Conservation (phyloP, 2,329 filamentous ascomycete genomes). For the Penicillium olsonii region DNA sequence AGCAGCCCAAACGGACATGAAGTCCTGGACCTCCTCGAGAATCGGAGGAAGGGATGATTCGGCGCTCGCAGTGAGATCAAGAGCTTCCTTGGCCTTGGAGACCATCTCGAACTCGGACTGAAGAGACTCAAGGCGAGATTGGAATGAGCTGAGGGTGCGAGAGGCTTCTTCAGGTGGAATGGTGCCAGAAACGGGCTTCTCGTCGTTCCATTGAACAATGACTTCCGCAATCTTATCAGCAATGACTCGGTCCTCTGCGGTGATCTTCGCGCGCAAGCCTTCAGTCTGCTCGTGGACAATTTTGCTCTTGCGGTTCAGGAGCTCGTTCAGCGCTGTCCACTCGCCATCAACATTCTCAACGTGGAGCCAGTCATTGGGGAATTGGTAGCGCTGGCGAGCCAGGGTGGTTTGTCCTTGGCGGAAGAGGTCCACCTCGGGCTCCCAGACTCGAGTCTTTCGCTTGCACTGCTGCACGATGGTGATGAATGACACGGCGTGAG, state of each 20-base stretch:
- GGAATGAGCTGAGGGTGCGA: slow-evolving; percentile 77
- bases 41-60: slow-evolving; percentile 83
- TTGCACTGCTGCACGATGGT: slow-evolving; percentile 97
- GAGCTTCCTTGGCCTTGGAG: slow-evolving; percentile 91
- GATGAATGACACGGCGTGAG: slow-evolving; percentile 96
- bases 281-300: slow-evolving; percentile 97
- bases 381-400: slow-evolving; percentile 87
- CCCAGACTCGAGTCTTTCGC: slow-evolving; percentile 90
- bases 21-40: slow-evolving; percentile 95
- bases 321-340: slow-evolving; percentile 91
- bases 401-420: slow-evolving; percentile 92
- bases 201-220: slow-evolving; percentile 85
- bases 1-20: slow-evolving; percentile 97
- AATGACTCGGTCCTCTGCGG: slow-evolving; percentile 88
- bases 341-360: slow-evolving; percentile 96
- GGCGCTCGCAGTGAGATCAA: slow-evolving; percentile 78
- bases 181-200: slow-evolving; percentile 94
- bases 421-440: slow-evolving; percentile 93
- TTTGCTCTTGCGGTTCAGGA: slow-evolving; percentile 87
- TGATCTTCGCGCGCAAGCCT: slow-evolving; percentile 89
- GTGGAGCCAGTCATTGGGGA: slow-evolving; percentile 89
- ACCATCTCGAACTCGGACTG: slow-evolving; percentile 92
- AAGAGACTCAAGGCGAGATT: slow-evolving; percentile 78
- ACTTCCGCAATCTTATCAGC: slow-evolving; percentile 85
- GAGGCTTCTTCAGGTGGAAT: slow-evolving; percentile 89